Evolutionary conservation across 1,284 basidiomycete species (phyloP).

Genomic region (Tilletiopsis washingtonensis): DNA sequence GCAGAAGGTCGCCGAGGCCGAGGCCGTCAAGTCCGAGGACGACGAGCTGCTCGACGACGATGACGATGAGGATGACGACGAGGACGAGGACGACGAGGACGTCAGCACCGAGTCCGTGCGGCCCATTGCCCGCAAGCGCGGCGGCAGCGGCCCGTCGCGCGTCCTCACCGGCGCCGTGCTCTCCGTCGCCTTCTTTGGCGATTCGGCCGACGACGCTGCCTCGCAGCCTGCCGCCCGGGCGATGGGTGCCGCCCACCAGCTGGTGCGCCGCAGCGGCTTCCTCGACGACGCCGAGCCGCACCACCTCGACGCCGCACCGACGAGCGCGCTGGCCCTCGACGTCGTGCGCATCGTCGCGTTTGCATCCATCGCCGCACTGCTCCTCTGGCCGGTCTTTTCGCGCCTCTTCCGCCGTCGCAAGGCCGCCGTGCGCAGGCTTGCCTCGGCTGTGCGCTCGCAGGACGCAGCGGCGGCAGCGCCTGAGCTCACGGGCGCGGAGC

Average conservation of each 20-base stretch:
- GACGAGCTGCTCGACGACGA: constrained; percentile 27
- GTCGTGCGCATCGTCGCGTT: constrained; percentile 26
- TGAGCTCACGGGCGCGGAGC: constrained; percentile 3
- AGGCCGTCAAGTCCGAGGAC: constrained; percentile 18
- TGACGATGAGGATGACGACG: constrained; percentile 27
- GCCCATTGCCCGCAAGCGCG: constrained; percentile 16
- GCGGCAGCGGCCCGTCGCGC: constrained; percentile 19
- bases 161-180: constrained; percentile 42
- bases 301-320: constrained; percentile 26
- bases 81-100: constrained; percentile 18
- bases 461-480: constrained; percentile 6
- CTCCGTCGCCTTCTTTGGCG: constrained; percentile 35
- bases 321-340: constrained; percentile 29
- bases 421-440: background rate
- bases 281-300: constrained; percentile 24
- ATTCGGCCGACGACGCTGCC: constrained; percentile 19
- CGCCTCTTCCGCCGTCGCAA: constrained; percentile 4
- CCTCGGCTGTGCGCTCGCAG: constrained; percentile 1
- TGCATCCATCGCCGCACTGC: constrained; percentile 17
- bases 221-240: constrained; percentile 10
- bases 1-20: constrained; percentile 27
- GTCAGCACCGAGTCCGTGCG: too few relatives aligned
- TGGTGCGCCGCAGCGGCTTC: constrained; percentile 17
- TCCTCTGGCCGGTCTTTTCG: constrained; percentile 23
- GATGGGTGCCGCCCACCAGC: constrained; percentile 6